phyloP scores from a whole-genome alignment of 805 yeast species.

The Priceomyces fermenticarens region DNA sequence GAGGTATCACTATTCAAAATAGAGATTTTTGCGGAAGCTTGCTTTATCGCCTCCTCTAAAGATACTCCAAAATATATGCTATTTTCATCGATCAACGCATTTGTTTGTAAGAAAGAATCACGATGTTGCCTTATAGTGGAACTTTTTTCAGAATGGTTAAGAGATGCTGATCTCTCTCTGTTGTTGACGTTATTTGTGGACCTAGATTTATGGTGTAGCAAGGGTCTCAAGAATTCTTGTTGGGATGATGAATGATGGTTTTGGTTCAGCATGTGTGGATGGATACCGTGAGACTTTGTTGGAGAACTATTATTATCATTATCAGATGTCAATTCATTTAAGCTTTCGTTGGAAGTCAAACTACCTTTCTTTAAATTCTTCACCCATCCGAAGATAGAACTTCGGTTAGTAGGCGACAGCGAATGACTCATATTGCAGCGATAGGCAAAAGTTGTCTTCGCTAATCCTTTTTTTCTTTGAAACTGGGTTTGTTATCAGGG shows the following conservation, averaged over 20 bases:
- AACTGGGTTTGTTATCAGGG: too few species aligned
- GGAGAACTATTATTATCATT: constrained; percentile 12
- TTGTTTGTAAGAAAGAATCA: constrained; percentile 48
- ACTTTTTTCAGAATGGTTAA: constrained; percentile 26
- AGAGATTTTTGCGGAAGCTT: constrained; percentile 76
- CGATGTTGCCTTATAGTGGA: constrained; percentile 44
- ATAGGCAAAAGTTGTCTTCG: too few species aligned
- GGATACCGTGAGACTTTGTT: constrained; percentile 4
- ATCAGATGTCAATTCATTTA: constrained; percentile 29
- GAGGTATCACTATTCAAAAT: constrained; percentile 52
- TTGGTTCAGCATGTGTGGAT: background rate
- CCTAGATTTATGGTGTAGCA: constrained; percentile 48
- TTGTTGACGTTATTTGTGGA: constrained; percentile 44
- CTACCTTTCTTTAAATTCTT: constrained; percentile 39
- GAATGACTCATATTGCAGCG: constrained; percentile 30
- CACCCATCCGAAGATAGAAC: constrained; percentile 44
- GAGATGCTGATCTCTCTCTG: constrained; percentile 35
- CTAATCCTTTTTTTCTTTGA: too few species aligned
- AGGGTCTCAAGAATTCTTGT: constrained; percentile 40
- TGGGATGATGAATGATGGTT: constrained; percentile 4
- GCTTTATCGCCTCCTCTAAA: constrained; percentile 61
- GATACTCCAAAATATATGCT: constrained; percentile 76
- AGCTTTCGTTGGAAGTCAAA: constrained; percentile 34
- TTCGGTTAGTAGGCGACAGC: constrained; percentile 36
- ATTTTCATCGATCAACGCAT: constrained; percentile 42